Conservation (phyloP, 2,329 filamentous ascomycete species). For the Paracamarosporium sp. region DNA sequence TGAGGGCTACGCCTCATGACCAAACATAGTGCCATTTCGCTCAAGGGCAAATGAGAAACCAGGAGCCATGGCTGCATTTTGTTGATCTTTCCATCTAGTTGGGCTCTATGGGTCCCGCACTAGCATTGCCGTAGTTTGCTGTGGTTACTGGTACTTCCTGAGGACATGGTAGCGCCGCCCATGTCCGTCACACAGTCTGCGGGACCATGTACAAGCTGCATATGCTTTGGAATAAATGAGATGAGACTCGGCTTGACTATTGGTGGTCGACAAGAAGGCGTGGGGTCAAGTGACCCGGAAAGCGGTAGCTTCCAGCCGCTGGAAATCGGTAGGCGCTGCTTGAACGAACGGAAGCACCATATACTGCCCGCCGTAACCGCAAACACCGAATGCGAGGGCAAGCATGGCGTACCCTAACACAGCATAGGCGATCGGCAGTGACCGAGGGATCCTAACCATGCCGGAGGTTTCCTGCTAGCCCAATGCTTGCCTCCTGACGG, state of each 20-base stretch:
- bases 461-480: constrained; percentile 17
- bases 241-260: constrained; percentile 10
- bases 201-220: constrained; percentile 14
- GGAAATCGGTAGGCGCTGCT: constrained; percentile 18
- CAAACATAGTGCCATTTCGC: background rate
- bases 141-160: constrained; percentile 3
- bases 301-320: constrained; percentile 19
- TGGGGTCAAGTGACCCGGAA: constrained; percentile 19
- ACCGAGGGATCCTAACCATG: constrained; percentile 16
- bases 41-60: background rate
- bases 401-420: constrained; percentile 30
- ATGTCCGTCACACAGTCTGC: constrained; percentile 31
- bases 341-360: constrained; percentile 30
- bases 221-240: constrained; percentile 19
- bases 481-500: constrained; percentile 24
- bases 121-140: background rate
- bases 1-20: background rate
- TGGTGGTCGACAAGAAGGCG: constrained; percentile 11
- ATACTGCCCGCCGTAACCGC: constrained; percentile 30
- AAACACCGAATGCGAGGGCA: constrained; percentile 28
- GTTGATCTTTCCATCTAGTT: background rate
- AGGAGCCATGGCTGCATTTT: background rate
- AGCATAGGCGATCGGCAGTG: constrained; percentile 30
- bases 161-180: constrained; percentile 20
- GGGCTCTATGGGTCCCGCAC: background rate